Evolutionary conservation across 768 basidiomycete species (phyloP).

Genomic region (Termitomyces sp.): DNA sequence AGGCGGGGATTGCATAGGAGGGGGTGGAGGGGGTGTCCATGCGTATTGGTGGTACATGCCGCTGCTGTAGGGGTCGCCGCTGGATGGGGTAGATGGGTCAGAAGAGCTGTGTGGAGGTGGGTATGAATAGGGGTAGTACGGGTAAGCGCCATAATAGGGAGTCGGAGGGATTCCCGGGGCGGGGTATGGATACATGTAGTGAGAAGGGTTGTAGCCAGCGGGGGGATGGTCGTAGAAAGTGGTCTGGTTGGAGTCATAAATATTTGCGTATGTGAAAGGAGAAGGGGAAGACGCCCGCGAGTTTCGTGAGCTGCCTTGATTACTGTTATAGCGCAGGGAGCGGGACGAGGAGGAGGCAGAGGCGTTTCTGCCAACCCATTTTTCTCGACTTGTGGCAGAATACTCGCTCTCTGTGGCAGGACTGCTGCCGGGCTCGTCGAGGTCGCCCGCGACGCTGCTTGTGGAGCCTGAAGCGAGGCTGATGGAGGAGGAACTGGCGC

Average conservation of each 20-base stretch:
- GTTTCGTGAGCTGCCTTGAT: conserved; percentile 59
- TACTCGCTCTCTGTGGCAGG: conserved; percentile 81
- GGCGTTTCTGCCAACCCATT: conserved; percentile 38
- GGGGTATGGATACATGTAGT: conserved; percentile 47
- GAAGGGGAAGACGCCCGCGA: conserved; percentile 68
- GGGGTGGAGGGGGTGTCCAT: conserved; percentile 31
- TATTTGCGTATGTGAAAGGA: conserved; percentile 65
- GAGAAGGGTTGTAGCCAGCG: conserved; percentile 38
- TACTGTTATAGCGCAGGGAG: conserved; percentile 48
- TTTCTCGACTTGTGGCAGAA: conserved; percentile 54
- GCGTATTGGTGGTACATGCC: conserved; percentile 29
- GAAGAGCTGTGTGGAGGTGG: conserved; percentile 26
- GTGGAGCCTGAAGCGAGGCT: conserved; percentile 64
- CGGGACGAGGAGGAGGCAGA: conserved; percentile 56
- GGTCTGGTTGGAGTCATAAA: conserved; percentile 52
- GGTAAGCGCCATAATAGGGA: conserved; percentile 34
- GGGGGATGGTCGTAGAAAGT: conserved; percentile 17
- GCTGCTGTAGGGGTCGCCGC: conserved; percentile 25
- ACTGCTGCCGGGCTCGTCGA: conserved; percentile 64
- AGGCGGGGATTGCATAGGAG: conserved; percentile 25
- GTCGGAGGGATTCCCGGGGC: conserved; percentile 35
- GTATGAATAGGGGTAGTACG: conserved; percentile 35
- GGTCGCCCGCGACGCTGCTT: conserved; percentile 56
- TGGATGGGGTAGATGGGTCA: conserved; percentile 25
- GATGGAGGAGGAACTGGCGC: conserved; percentile 69